Percentiles rank a stretch among this genome's conserved stretches.
These are phyloP conservation scores for Colletotrichum ledebouriae DNA, from an alignment of 2,329 filamentous ascomycete genomes.

Conservation along the genomic window DNA sequence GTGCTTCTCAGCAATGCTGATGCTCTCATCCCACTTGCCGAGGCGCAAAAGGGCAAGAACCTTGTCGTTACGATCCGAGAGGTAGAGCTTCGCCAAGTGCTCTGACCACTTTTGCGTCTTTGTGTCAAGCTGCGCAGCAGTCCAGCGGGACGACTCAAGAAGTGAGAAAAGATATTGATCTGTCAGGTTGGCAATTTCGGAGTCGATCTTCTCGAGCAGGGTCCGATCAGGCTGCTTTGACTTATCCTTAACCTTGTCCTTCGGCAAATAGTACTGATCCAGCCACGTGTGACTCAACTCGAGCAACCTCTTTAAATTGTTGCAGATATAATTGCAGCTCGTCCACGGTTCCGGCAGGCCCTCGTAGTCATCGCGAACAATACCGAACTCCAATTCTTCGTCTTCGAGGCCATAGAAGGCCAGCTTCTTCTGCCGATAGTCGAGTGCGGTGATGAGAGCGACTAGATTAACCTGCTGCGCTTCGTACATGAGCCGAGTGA, in stretches of 20 bases:
- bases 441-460: constrained; percentile 75
- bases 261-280: constrained; percentile 57
- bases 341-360: constrained; percentile 89
- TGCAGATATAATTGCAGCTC: constrained; percentile 73
- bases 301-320: constrained; percentile 71
- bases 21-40: constrained; percentile 69
- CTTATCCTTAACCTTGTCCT: constrained; percentile 50
- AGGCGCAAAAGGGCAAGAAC: constrained; percentile 66
- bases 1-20: constrained; percentile 71
- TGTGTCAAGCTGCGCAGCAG: constrained; percentile 58
- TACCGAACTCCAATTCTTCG: constrained; percentile 75
- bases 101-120: constrained; percentile 58
- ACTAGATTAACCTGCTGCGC: constrained; percentile 76
- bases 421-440: constrained; percentile 80
- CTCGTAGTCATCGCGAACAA: constrained; percentile 74
- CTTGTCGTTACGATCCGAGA: constrained; percentile 65
- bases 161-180: constrained; percentile 69
- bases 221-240: constrained; percentile 53
- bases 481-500: constrained; percentile 74
- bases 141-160: constrained; percentile 67
- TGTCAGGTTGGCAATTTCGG: constrained; percentile 64
- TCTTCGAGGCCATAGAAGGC: constrained; percentile 78
- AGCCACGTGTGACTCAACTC: constrained; percentile 71
- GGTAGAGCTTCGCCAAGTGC: constrained; percentile 63
- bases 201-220: constrained; percentile 61